Percentiles rank a stretch among this genome's conserved stretches.
phyloP scores from a whole-genome alignment of 176 grass and related monocot species.

The Avena atlantica region DNA sequence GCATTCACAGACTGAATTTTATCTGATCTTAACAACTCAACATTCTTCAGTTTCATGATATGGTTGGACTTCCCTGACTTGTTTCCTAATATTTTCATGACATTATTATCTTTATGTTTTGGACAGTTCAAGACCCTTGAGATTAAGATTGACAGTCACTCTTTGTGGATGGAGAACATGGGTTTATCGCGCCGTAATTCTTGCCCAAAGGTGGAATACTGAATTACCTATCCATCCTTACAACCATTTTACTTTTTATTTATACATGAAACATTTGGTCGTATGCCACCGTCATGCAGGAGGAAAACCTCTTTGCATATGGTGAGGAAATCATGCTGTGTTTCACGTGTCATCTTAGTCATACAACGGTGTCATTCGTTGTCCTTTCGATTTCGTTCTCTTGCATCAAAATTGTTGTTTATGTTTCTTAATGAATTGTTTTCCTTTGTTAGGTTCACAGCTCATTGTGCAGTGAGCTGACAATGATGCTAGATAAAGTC shows the following conservation, averaged over 20 bases:
- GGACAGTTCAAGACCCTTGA: constrained; percentile 37
- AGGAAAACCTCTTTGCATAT: not conserved
- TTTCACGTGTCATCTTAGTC: constrained; percentile 1
- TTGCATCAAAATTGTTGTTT: constrained; percentile 8
- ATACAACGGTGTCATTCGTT: not conserved
- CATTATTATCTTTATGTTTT: constrained; percentile 32
- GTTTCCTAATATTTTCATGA: not conserved
- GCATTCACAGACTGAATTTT: not conserved
- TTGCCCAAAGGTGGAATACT: constrained; percentile 50
- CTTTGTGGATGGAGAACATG: constrained; percentile 36
- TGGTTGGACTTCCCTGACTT: not conserved
- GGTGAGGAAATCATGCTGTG: not conserved
- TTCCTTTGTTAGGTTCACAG: constrained; percentile 65
- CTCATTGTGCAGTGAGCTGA: constrained; percentile 69
- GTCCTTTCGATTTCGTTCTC: constrained; percentile 12
- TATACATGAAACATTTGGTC: not conserved
- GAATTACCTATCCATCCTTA: not conserved
- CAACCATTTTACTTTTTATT: constrained; percentile 8
- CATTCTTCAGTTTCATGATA: constrained; percentile 24
- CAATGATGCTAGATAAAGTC: constrained; percentile 77
- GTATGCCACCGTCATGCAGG: not conserved
- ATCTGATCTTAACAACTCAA: constrained; percentile 21
- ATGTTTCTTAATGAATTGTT: constrained; percentile 18
- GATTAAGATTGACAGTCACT: constrained; percentile 36
- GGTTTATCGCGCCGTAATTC: constrained; percentile 43